A percentile compares a stretch with the other conserved stretches of the same genome.
These are phyloP conservation scores for Debaryomycetaceae sp. DNA, from an alignment of 1,139 yeast species.

Conservation along the genomic window DNA sequence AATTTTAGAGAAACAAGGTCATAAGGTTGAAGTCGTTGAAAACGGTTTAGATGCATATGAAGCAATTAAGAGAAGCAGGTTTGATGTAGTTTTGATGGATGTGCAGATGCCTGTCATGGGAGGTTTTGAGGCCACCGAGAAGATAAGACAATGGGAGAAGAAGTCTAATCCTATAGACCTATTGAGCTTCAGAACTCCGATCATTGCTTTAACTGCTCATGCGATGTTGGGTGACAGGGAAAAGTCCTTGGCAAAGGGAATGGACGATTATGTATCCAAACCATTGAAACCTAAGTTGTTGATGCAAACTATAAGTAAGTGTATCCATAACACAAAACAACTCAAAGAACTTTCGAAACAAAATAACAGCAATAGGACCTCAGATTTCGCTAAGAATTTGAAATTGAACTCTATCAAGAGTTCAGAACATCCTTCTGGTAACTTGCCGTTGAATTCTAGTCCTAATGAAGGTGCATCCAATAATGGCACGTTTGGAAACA, in stretches of 20 bases:
- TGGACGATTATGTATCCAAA: conserved; percentile 87
- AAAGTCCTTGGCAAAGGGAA: conserved; percentile 78
- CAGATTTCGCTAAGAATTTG: conserved; percentile 48
- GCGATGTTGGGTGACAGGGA: conserved; percentile 92
- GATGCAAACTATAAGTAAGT: conserved; percentile 80
- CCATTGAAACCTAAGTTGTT: conserved; percentile 80
- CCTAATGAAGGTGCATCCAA: conserved; percentile 13
- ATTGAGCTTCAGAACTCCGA: conserved; percentile 67
- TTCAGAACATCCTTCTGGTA: conserved; percentile 18
- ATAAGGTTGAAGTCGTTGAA: conserved; percentile 77
- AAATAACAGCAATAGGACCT: conserved; percentile 43
- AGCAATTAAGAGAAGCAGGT: conserved; percentile 62
- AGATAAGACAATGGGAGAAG: conserved; percentile 84
- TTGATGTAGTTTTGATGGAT: conserved; percentile 86
- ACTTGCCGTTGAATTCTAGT: conserved; percentile 16
- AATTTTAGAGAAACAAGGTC: conserved; percentile 80
- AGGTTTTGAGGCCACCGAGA: conserved; percentile 86
- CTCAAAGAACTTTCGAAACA: conserved; percentile 54
- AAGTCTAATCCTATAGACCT: conserved; percentile 73
- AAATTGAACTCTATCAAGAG: conserved; percentile 34
- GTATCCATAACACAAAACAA: conserved; percentile 67
- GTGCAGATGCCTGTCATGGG: conserved; percentile 97
- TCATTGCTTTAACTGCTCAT: conserved; percentile 86
- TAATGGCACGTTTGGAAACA: conserved; percentile 7
- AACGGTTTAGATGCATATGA: conserved; percentile 82